Percentiles rank a stretch among this genome's conserved stretches.
phyloP scores from a whole-genome alignment of 305 asterid species.

The Fraxinus albicans region DNA sequence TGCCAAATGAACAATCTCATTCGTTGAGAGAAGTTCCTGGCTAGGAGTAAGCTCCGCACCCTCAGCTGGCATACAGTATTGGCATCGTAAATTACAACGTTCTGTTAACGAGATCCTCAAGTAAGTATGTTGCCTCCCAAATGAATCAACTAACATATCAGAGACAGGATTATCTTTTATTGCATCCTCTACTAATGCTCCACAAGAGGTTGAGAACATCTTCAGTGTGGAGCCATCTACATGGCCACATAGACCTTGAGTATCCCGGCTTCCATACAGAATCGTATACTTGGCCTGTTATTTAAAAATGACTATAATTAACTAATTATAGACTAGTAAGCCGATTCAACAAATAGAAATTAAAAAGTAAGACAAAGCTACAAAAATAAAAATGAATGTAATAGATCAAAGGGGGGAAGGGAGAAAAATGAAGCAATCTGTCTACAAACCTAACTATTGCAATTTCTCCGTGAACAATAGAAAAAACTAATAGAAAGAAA shows the following conservation, averaged over 20 bases:
- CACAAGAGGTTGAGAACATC: constrained; percentile 53
- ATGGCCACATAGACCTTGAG: constrained; percentile 25
- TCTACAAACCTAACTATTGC: neutral
- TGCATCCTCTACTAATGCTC: constrained; percentile 36
- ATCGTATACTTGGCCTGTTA: constrained; percentile 39
- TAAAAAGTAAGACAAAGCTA: constrained; percentile 8
- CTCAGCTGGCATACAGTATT: constrained; percentile 97
- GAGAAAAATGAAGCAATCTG: neutral
- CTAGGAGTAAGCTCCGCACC: constrained; percentile 83
- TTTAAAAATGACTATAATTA: constrained; percentile 18
- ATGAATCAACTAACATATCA: constrained; percentile 78
- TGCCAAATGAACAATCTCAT: constrained; percentile 76
- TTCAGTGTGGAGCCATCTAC: constrained; percentile 34
- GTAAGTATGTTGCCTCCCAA: constrained; percentile 88
- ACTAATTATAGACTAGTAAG: constrained; percentile 6
- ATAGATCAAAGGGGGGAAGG: neutral
- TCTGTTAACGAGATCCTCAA: constrained; percentile 89
- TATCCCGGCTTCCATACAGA: constrained; percentile 18
- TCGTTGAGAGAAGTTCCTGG: constrained; percentile 58
- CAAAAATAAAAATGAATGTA: constrained; percentile 1
- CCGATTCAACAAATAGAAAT: constrained; percentile 5
- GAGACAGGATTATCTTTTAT: constrained; percentile 47
- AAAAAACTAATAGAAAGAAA: neutral
- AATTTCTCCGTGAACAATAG: neutral
- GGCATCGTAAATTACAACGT: constrained; percentile 94